These are phyloP conservation scores for Astragalus membranaceus DNA, from an alignment of 306 rosid genomes.

Conservation along the genomic window DNA sequence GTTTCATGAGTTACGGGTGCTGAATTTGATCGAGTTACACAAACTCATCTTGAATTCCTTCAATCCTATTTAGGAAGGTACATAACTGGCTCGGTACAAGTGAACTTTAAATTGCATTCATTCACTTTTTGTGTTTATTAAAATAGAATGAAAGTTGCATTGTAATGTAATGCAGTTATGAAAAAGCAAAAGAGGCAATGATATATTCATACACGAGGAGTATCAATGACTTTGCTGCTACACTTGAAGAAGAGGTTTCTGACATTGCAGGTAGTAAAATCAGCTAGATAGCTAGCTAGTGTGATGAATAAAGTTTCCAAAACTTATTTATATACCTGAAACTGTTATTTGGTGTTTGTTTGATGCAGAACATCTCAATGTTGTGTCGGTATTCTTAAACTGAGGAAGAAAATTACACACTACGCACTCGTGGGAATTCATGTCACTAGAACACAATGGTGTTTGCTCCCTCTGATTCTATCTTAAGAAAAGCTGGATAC, in stretches of 20 bases:
- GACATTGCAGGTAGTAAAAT: conserved; percentile 18
- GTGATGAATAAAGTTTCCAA: background rate
- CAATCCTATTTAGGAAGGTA: conserved; percentile 31
- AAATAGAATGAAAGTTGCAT: background rate
- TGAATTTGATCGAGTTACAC: conserved; percentile 39
- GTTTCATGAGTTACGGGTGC: conserved; percentile 35
- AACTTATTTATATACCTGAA: background rate
- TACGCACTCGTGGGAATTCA: conserved; percentile 72
- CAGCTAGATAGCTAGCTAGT: no score
- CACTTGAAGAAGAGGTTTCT: conserved; percentile 31
- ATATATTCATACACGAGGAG: conserved; percentile 51
- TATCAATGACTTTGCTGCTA: conserved; percentile 59
- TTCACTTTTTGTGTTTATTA: no score
- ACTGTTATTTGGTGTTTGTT: background rate
- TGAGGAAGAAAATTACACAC: conserved; percentile 71
- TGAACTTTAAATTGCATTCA: no score
- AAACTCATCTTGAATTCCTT: conserved; percentile 50
- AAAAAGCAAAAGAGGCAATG: conserved; percentile 50
- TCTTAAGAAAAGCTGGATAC: conserved; percentile 44
- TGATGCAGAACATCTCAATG: conserved; percentile 44
- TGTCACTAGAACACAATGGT: conserved; percentile 42
- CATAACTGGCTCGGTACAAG: no score
- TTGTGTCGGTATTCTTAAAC: conserved; percentile 50
- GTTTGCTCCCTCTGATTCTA: conserved; percentile 17
- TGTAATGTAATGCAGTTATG: conserved; percentile 19